phyloP scores from a whole-genome alignment of 2,329 filamentous ascomycete species.

The Aspergillus caelatus region DNA sequence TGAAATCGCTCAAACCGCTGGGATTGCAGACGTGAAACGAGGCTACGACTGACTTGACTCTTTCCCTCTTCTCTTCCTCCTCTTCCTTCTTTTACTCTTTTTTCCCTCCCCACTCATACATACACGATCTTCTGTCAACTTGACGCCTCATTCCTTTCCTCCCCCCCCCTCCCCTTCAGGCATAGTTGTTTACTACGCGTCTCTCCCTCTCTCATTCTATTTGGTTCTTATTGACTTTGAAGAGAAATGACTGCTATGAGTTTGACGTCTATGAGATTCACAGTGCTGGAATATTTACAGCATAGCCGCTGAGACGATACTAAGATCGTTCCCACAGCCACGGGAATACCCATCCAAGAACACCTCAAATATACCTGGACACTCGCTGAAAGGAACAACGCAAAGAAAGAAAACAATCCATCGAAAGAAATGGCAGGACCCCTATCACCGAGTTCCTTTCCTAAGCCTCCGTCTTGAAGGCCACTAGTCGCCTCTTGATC shows the following conservation, averaged over 20 bases:
- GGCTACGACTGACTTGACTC: neutral
- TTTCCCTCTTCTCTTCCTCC: neutral
- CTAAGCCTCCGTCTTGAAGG: slow-evolving; percentile 41
- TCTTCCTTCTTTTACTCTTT: too few species aligned
- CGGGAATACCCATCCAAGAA: neutral
- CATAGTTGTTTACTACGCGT: neutral
- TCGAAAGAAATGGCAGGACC: neutral
- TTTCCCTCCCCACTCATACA: too few species aligned
- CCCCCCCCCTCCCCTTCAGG: neutral
- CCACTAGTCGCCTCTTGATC: slow-evolving; percentile 41
- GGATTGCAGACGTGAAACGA: slow-evolving; percentile 2
- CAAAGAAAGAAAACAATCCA: neutral
- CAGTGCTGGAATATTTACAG: neutral
- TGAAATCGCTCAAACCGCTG: neutral
- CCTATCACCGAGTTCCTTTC: neutral
- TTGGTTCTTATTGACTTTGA: neutral
- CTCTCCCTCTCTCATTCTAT: neutral
- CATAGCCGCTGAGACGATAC: neutral
- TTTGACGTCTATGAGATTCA: neutral
- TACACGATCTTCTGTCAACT: neutral
- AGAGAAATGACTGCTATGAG: neutral
- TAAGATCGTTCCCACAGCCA: neutral
- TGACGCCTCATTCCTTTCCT: neutral
- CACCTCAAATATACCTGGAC: neutral
- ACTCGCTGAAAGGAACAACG: slow-evolving; percentile 3